These are phyloP conservation scores for Tetrastigma voinierianum DNA, from an alignment of 164 flowering plant genomes.

Conservation along the genomic window DNA sequence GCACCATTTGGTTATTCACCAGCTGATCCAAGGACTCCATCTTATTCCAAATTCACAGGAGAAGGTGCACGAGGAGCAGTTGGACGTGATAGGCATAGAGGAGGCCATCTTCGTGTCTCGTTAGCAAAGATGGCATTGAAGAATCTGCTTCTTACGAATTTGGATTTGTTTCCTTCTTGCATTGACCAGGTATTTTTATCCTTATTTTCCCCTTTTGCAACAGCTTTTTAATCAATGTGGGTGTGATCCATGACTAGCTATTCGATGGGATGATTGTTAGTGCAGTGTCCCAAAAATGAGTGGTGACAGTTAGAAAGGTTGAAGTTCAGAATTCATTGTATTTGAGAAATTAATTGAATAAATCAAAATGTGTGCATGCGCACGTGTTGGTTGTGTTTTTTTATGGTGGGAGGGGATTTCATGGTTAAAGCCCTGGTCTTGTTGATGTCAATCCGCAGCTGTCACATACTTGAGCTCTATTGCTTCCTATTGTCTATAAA, in stretches of 20 bases:
- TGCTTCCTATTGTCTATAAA: background rate
- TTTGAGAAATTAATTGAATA: background rate
- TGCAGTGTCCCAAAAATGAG: too few species aligned
- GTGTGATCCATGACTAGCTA: background rate
- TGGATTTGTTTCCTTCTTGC: conserved; percentile 97
- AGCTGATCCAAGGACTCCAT: conserved; percentile 97
- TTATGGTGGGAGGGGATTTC: too few species aligned
- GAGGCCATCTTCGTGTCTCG: conserved; percentile 78
- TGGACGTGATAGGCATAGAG: conserved; percentile 82
- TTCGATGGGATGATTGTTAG: background rate
- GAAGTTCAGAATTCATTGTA: background rate
- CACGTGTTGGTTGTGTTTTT: background rate
- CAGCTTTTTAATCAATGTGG: background rate
- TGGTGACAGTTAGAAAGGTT: background rate
- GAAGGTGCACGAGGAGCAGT: conserved; percentile 73
- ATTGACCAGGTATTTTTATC: conserved; percentile 83
- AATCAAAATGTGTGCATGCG: background rate
- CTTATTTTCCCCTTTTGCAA: background rate
- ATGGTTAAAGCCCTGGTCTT: background rate
- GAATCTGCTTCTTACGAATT: conserved; percentile 91
- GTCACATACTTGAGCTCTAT: background rate
- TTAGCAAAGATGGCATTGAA: conserved; percentile 90
- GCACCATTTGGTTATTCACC: conserved; percentile 97
- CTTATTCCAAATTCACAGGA: conserved; percentile 73
- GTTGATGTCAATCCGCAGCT: background rate